Evolutionary conservation across 768 basidiomycete species (phyloP).

Genomic region (Termitomyces titanicus): DNA sequence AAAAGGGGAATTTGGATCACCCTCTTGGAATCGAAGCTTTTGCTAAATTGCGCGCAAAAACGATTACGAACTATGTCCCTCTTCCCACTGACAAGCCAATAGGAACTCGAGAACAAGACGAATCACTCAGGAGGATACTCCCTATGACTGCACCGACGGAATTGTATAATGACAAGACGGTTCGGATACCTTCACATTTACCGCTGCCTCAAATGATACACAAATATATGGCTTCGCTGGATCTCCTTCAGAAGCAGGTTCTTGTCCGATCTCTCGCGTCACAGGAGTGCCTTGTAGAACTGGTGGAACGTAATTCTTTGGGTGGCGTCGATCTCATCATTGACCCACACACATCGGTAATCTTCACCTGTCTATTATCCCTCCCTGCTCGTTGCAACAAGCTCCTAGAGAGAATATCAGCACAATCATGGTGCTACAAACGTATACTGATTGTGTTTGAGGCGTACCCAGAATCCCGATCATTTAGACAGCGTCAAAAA

Average conservation of each 20-base stretch:
- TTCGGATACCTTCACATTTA: constrained; percentile 34
- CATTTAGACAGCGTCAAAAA: constrained; percentile 18
- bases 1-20: constrained; percentile 5
- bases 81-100: neutral
- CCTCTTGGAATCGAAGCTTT: constrained; percentile 33
- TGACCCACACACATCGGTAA: constrained; percentile 50
- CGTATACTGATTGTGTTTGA: constrained; percentile 62
- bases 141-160: constrained; percentile 33
- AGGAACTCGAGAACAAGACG: neutral
- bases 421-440: constrained; percentile 61
- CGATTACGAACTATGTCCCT: constrained; percentile 16
- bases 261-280: constrained; percentile 51
- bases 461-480: constrained; percentile 50
- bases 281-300: constrained; percentile 41
- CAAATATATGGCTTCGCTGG: constrained; percentile 67
- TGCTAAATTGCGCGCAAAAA: constrained; percentile 37
- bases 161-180: constrained; percentile 41
- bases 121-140: neutral
- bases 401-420: constrained; percentile 40
- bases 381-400: constrained; percentile 40
- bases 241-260: constrained; percentile 63
- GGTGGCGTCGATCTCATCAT: constrained; percentile 63
- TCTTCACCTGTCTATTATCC: constrained; percentile 33
- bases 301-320: constrained; percentile 63
- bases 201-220: constrained; percentile 36